phyloP scores from a whole-genome alignment of 495 filamentous ascomycete genomes.

The Penicillium herquei region DNA sequence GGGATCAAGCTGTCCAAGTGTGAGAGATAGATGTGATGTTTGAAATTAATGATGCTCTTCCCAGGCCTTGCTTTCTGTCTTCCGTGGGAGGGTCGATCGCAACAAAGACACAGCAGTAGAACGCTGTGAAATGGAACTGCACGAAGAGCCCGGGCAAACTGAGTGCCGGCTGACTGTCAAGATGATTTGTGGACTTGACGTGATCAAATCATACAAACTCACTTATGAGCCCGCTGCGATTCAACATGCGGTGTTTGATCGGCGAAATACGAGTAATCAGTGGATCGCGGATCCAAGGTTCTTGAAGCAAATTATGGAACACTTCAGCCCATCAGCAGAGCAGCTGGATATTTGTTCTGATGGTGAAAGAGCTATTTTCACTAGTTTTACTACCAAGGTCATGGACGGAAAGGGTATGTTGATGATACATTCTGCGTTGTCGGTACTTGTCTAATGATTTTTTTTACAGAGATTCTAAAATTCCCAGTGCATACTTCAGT shows the following conservation, averaged over 20 bases:
- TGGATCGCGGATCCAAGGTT: constrained; percentile 78
- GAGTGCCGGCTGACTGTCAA: constrained; percentile 80
- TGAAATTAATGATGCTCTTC: neutral
- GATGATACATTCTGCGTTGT: neutral
- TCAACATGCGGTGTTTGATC: constrained; percentile 86
- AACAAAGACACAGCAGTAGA: constrained; percentile 81
- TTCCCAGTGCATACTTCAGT: constrained; percentile 92
- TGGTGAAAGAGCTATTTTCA: constrained; percentile 70
- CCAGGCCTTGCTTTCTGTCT: constrained; percentile 72
- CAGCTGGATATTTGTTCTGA: constrained; percentile 85
- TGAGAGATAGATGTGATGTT: neutral
- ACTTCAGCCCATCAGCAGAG: constrained; percentile 88
- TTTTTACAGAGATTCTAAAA: constrained; percentile 72
- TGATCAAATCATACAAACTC: constrained; percentile 87
- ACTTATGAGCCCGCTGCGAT: constrained; percentile 82
- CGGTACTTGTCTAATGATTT: neutral
- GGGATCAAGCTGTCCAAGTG: neutral
- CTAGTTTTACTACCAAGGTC: constrained; percentile 92
- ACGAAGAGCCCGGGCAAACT: constrained; percentile 65
- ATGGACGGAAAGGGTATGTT: constrained; percentile 72
- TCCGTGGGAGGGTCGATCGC: constrained; percentile 63
- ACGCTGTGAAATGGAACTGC: constrained; percentile 79
- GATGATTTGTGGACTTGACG: constrained; percentile 84
- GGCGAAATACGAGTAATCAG: constrained; percentile 61
- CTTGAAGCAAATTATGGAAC: constrained; percentile 80